These are phyloP conservation scores for Termitomyces sp. DNA, from an alignment of 768 basidiomycete species.

Conservation along the genomic window DNA sequence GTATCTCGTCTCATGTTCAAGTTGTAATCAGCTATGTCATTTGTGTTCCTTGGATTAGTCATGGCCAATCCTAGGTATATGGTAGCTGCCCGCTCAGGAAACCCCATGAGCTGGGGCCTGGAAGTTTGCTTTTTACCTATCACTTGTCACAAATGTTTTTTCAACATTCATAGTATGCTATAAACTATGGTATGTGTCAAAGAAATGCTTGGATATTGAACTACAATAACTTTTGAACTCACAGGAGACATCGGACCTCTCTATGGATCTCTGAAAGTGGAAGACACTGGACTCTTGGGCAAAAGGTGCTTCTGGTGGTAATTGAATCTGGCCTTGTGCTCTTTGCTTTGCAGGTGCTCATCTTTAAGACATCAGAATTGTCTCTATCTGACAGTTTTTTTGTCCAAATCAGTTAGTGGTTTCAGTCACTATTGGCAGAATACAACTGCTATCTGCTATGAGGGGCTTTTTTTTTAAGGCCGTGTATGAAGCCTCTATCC, in stretches of 20 bases:
- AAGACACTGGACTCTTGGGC: too few species aligned
- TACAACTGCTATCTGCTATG: accelerated
- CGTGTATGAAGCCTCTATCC: background rate
- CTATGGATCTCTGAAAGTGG: too few species aligned
- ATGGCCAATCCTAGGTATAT: background rate
- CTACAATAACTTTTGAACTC: background rate
- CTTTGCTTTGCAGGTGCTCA: too few species aligned
- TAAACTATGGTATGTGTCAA: background rate
- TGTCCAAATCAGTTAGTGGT: background rate
- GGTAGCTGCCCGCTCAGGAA: too few species aligned
- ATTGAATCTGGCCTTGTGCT: too few species aligned
- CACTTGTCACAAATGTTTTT: background rate
- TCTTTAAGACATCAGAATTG: background rate
- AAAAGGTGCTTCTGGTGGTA: too few species aligned
- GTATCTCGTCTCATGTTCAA: background rate
- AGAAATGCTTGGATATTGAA: background rate
- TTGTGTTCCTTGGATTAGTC: background rate
- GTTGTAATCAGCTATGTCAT: background rate
- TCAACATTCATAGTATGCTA: background rate
- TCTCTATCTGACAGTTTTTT: background rate
- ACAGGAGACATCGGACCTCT: background rate
- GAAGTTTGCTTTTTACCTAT: background rate
- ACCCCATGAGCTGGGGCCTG: background rate
- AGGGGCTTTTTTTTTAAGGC: background rate
- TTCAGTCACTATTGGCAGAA: too few species aligned